Evolutionary conservation across 331 rosid species (phyloP).

Genomic region (Dryas integrifolia): DNA sequence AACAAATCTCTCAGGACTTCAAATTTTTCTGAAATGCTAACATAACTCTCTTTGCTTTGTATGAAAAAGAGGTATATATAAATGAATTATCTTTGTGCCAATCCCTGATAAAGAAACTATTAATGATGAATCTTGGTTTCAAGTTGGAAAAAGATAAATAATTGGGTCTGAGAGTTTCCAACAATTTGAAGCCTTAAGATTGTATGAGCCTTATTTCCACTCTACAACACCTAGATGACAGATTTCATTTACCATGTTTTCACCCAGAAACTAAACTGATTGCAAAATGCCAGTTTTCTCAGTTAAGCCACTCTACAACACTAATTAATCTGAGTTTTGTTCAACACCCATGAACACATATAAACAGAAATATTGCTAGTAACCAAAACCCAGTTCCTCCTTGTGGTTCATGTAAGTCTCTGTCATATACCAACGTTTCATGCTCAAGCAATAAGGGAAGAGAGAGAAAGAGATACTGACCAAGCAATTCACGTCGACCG

Average conservation of each 20-base stretch:
- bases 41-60: too few relatives aligned
- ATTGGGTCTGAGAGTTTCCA: neutral
- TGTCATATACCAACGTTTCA: too few relatives aligned
- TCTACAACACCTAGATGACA: neutral
- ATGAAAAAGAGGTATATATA: neutral
- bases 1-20: neutral
- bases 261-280: neutral
- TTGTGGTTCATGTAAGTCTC: too few relatives aligned
- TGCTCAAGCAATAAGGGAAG: neutral
- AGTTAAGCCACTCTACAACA: neutral
- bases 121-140: neutral
- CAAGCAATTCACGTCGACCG: neutral
- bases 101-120: neutral
- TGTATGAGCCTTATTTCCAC: too few relatives aligned
- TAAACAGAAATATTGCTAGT: too few relatives aligned
- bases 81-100: neutral
- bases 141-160: neutral
- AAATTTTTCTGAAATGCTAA: too few relatives aligned
- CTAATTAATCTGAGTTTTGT: neutral
- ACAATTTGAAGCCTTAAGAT: neutral
- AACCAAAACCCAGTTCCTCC: too few relatives aligned
- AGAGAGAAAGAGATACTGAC: neutral
- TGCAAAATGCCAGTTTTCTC: neutral
- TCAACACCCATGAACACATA: neutral
- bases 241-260: neutral